phyloP scores from a whole-genome alignment of 2,329 filamentous ascomycete genomes.

The Apiospora pterosperma region DNA sequence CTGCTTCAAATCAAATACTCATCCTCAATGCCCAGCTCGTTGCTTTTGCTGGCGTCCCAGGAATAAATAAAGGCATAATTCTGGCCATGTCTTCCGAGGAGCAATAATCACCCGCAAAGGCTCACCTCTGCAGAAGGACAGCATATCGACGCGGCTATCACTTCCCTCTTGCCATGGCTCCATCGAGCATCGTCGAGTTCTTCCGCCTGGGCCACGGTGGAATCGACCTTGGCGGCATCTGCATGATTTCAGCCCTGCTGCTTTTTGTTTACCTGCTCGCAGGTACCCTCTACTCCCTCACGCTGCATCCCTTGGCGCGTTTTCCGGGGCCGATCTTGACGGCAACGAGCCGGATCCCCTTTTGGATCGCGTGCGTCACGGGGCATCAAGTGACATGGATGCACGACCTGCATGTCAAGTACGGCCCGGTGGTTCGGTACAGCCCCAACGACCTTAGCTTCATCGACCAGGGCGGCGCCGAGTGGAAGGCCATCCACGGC shows the following conservation, averaged over 20 bases:
- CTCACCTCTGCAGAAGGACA: not conserved
- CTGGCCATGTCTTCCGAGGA: not conserved
- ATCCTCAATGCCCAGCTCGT: not conserved
- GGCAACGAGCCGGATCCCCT: constrained; percentile 20
- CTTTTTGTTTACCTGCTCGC: constrained; percentile 1
- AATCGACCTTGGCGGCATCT: not conserved
- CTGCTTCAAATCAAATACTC: not conserved
- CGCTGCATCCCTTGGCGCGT: constrained; percentile 19
- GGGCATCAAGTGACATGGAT: constrained; percentile 21
- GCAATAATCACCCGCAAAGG: not conserved
- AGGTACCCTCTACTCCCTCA: constrained; percentile 17
- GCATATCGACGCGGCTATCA: not conserved
- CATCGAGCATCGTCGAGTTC: not conserved
- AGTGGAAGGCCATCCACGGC: constrained; percentile 18
- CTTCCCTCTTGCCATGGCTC: not conserved
- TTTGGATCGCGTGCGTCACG: constrained; percentile 15
- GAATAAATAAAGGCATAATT: not conserved
- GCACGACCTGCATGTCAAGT: constrained; percentile 16
- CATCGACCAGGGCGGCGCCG: constrained; percentile 5
- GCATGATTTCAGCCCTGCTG: not conserved
- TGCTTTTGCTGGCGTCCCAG: not conserved
- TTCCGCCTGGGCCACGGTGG: not conserved
- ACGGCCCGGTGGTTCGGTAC: constrained; percentile 18
- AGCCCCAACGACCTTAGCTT: constrained; percentile 18
- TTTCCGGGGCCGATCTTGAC: constrained; percentile 17